These are phyloP conservation scores for Aureobasidium sp. DNA, from an alignment of 2,329 filamentous ascomycete species.

Conservation along the genomic window DNA sequence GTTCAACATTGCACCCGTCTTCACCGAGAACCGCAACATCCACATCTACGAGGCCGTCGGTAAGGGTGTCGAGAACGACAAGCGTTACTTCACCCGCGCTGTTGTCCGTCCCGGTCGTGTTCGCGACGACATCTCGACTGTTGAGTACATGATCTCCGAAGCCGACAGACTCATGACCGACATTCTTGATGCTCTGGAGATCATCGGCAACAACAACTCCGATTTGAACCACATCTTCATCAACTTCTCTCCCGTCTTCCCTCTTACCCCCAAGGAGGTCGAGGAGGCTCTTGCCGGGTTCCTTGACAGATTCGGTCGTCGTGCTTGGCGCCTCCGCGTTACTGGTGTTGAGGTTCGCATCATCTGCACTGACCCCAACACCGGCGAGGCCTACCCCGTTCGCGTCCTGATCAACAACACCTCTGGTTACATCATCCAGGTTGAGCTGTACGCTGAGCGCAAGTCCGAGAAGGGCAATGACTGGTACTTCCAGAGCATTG, in stretches of 20 bases:
- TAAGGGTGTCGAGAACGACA: conserved; percentile 90
- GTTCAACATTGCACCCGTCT: conserved; percentile 97
- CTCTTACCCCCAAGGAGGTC: conserved; percentile 78
- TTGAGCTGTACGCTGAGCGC: conserved; percentile 95
- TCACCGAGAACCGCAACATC: conserved; percentile 98
- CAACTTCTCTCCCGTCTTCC: conserved; percentile 97
- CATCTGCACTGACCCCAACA: conserved; percentile 83
- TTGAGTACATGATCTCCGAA: conserved; percentile 95
- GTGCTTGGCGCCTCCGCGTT: conserved; percentile 92
- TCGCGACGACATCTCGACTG: conserved; percentile 95
- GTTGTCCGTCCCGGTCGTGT: conserved; percentile 90
- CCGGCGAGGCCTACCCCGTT: conserved; percentile 78
- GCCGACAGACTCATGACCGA: conserved; percentile 95
- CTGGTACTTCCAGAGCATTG: conserved; percentile 98
- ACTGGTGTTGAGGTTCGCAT: conserved; percentile 97
- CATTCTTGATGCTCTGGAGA: conserved; percentile 94
- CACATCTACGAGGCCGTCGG: conserved; percentile 97
- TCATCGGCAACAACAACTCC: conserved; percentile 98
- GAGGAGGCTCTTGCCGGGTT: conserved; percentile 91
- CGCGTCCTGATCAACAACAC: conserved; percentile 98
- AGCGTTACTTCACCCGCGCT: conserved; percentile 96
- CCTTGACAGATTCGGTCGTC: conserved; percentile 89
- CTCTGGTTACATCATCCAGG: conserved; percentile 93
- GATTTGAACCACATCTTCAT: conserved; percentile 99
- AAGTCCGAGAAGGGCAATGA: conserved; percentile 92